A percentile compares a stretch with the other conserved stretches of the same genome.
phyloP scores from a whole-genome alignment of 2,329 filamentous ascomycete species.

The Epichloe baconii region DNA sequence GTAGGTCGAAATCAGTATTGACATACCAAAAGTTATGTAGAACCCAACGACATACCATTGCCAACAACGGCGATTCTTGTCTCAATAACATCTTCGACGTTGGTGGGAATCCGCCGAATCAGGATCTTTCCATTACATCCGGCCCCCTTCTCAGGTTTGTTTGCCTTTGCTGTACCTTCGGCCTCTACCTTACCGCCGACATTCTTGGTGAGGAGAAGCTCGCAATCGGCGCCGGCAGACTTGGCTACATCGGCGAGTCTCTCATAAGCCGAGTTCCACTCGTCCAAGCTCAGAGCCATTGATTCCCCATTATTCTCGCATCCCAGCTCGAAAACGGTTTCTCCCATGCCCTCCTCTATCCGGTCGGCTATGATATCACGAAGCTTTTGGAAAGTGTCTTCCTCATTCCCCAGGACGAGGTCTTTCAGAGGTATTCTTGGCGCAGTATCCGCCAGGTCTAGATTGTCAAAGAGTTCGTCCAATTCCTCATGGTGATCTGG shows the following conservation, averaged over 20 bases:
- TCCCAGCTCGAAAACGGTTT: conserved; percentile 83
- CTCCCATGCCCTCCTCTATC: conserved; percentile 72
- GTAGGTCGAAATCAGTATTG: background rate
- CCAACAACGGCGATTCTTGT: conserved; percentile 93
- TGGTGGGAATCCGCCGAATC: conserved; percentile 59
- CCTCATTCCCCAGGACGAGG: conserved; percentile 53
- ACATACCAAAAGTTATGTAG: too few species aligned
- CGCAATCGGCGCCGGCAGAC: conserved; percentile 57
- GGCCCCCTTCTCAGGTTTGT: conserved; percentile 49
- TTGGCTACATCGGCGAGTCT: conserved; percentile 54
- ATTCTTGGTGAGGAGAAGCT: conserved; percentile 79
- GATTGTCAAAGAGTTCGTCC: conserved; percentile 80
- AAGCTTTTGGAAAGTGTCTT: conserved; percentile 50
- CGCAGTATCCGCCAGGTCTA: conserved; percentile 63
- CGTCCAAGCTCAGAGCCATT: conserved; percentile 59
- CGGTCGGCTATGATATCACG: conserved; percentile 52
- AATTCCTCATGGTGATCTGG: conserved; percentile 63
- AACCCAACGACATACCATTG: conserved; percentile 46
- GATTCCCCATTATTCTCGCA: conserved; percentile 80
- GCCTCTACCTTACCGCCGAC: conserved; percentile 69
- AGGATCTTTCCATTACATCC: conserved; percentile 77
- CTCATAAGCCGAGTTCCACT: conserved; percentile 63
- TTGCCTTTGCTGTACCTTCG: conserved; percentile 31
- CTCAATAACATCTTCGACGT: conserved; percentile 81
- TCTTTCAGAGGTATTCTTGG: conserved; percentile 59